Evolutionary conservation across 2,329 filamentous ascomycete species (phyloP).

Genomic region (Ophiostoma novo-ulmi): DNA sequence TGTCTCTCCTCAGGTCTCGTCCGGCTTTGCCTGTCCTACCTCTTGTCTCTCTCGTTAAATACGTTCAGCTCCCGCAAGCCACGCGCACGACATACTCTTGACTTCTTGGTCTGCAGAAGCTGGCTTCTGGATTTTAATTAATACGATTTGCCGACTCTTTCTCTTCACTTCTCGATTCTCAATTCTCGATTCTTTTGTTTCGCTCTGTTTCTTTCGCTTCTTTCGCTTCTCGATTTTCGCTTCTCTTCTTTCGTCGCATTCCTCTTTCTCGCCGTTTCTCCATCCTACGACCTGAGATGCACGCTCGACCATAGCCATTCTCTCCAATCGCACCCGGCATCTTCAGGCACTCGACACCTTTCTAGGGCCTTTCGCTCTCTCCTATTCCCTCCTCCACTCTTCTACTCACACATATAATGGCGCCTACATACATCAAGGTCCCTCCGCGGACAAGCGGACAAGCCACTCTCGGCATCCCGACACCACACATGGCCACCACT

Average conservation of each 20-base stretch:
- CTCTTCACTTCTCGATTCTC: not conserved
- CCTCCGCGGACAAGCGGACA: constrained; percentile 35
- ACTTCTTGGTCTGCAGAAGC: constrained; percentile 17
- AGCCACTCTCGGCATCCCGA: constrained; percentile 36
- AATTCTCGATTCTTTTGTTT: not conserved
- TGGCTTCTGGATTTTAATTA: constrained; percentile 19
- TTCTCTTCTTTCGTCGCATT: not conserved
- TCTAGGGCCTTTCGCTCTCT: not conserved
- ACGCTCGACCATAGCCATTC: not conserved
- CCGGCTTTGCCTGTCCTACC: not conserved
- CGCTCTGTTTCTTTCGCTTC: not conserved
- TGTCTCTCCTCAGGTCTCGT: not conserved
- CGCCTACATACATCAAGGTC: constrained; percentile 46
- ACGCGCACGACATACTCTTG: constrained; percentile 10
- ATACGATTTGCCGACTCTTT: constrained; percentile 1
- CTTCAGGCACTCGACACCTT: not conserved
- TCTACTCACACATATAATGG: constrained; percentile 39
- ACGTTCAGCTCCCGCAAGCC: constrained; percentile 15
- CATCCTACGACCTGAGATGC: not conserved
- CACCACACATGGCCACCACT: constrained; percentile 75
- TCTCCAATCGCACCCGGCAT: not conserved
- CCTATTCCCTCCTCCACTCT: not conserved
- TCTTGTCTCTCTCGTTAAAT: constrained; percentile 1
- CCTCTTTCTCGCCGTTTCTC: not conserved
- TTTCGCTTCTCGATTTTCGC: not conserved